Evolutionary conservation across 2,329 filamentous ascomycete genomes (phyloP), one percentile per base, ranked within the genome.

Genomic region (Verticillium zaregamsianum): DNA sequence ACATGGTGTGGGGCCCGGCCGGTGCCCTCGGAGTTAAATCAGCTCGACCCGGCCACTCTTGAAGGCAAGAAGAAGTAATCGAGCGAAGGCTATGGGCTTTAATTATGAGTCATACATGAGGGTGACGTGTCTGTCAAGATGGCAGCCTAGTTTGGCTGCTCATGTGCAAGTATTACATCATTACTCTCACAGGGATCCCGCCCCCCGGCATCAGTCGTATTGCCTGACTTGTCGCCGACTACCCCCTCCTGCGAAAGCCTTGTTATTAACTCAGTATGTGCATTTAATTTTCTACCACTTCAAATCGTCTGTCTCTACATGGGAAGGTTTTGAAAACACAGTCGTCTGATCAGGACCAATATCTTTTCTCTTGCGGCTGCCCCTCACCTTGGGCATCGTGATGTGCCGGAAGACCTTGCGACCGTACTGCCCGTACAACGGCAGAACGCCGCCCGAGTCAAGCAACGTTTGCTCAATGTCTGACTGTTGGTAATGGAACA

Each of bases 401-500:
- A 66, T 66, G 1, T 59, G 61, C 12, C 62, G 59, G 39, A 65
- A 65, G 15, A 65, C 62, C 55, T 62, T 61, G 17, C 55, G 59
- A 15, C 64, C 64, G 15, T 59, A 61, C 31, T 62, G 55, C 12
- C 60, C 59, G 40, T 64, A 64, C 9, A 65, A 54, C 1, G 64
- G 62, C 49, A 65, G 35, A 3, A 65, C 64, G 37, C 64, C 64
- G 14, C 64, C 64, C 5, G 62, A 61, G 2, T 65, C 60, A n/a
- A 65, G 55, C n/a, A 65, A 57, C 7, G 60, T 65, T 57, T 62
- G 58, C 55, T 65, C 64, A 31, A 65, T 62, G 14, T 57, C 60
- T 2, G 59, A 61, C 31, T 65, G 64, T 23, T 60, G 11, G 31
- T 65, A 65, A 9, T 31, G 25, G 23, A 64, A 65, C 0, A 61